Percentiles rank a stretch among this genome's conserved stretches.
phyloP scores from a whole-genome alignment of 2,329 filamentous ascomycete genomes.

The Parascedosporium putredinis region DNA sequence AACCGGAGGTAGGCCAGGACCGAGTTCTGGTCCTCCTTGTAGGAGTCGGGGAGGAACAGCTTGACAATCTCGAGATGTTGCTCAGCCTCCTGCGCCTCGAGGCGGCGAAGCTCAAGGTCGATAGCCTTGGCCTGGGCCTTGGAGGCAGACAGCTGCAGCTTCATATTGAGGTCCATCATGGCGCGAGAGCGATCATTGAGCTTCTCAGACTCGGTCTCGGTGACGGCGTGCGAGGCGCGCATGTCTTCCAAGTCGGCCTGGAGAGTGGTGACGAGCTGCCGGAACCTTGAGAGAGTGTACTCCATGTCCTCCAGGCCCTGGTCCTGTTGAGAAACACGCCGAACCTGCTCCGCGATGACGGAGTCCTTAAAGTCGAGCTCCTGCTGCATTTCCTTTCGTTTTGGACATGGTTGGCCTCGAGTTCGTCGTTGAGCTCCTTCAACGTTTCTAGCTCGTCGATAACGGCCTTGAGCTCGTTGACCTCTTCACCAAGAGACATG shows the following conservation, averaged over 20 bases:
- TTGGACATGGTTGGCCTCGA: constrained; percentile 86
- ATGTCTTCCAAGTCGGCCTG: constrained; percentile 87
- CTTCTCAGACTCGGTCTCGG: constrained; percentile 85
- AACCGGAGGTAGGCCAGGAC: constrained; percentile 83
- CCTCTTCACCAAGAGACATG: constrained; percentile 68
- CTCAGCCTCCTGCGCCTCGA: constrained; percentile 80
- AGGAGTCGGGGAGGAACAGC: constrained; percentile 78
- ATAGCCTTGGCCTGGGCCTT: constrained; percentile 94
- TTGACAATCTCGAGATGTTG: constrained; percentile 85
- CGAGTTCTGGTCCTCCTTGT: constrained; percentile 70
- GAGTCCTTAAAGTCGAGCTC: constrained; percentile 83
- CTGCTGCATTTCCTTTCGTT: constrained; percentile 86
- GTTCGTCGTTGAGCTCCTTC: constrained; percentile 87
- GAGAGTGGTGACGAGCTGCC: constrained; percentile 75
- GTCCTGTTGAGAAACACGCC: constrained; percentile 65
- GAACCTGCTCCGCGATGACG: constrained; percentile 71
- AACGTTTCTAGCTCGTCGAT: constrained; percentile 83
- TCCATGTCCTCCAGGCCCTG: constrained; percentile 77
- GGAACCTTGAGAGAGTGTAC: constrained; percentile 79
- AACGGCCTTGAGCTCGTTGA: constrained; percentile 69
- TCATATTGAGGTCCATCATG: constrained; percentile 95
- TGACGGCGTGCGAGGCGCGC: constrained; percentile 82
- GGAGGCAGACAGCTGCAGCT: constrained; percentile 78
- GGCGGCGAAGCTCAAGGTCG: constrained; percentile 73
- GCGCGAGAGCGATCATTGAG: constrained; percentile 78